Conservation (phyloP, 306 rosid genomes). For the Sphenostylis stenocarpa region DNA sequence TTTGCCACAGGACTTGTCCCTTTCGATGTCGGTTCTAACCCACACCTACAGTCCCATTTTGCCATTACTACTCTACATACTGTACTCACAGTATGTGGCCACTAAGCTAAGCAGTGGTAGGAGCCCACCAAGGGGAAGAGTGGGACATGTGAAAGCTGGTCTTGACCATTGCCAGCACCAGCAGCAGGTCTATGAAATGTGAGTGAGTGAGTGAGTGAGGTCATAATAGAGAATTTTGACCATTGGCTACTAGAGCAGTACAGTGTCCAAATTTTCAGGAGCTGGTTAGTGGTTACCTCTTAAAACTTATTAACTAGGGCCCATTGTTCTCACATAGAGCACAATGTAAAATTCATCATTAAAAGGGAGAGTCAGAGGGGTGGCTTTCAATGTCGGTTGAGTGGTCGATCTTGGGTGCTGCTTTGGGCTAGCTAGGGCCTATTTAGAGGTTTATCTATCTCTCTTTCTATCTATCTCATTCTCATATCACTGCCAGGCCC, state of each 20-base stretch:
- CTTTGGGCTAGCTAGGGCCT: slow-evolving; percentile 45
- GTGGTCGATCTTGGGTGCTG: slow-evolving; percentile 42
- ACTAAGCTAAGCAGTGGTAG: slow-evolving; percentile 38
- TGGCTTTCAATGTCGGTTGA: slow-evolving; percentile 59
- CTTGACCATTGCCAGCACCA: slow-evolving; percentile 43
- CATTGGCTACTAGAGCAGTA: slow-evolving; percentile 26
- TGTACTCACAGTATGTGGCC: slow-evolving; percentile 11
- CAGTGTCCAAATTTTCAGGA: slow-evolving; percentile 60
- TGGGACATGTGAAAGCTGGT: slow-evolving; percentile 68
- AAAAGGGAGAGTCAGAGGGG: slow-evolving; percentile 14
- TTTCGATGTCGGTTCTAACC: slow-evolving; percentile 58
- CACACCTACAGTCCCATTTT: slow-evolving; percentile 35
- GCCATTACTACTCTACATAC: slow-evolving; percentile 36
- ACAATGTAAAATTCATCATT: slow-evolving; percentile 24
- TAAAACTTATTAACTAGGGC: slow-evolving; percentile 36
- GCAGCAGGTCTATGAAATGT: slow-evolving; percentile 25
- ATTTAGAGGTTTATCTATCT: not conserved
- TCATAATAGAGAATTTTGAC: slow-evolving; percentile 40
- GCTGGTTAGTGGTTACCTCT: slow-evolving; percentile 50
- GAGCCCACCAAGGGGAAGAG: slow-evolving; percentile 44
- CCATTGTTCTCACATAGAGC: slow-evolving; percentile 7
- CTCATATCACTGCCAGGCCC: slow-evolving; percentile 15
- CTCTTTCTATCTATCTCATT: not conserved
- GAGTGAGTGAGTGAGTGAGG: slow-evolving; percentile 25
- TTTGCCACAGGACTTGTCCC: slow-evolving; percentile 53